Conservation (phyloP, 164 flowering plant species). For the grape (Vitis vinifera) region ASM3070453v1 NC_081811.1:3976001-3976500, state of each 20-base stretch:
- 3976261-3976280: constrained; percentile 99
- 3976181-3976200: constrained; percentile 95
- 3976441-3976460: constrained; percentile 81
- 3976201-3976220: constrained; percentile 98
- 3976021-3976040: constrained; percentile 55
- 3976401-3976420: constrained; percentile 82
- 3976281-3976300: constrained; percentile 84
- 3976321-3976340: constrained; percentile 98
- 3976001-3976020: constrained; percentile 75
- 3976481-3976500: constrained; percentile 89
- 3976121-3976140: constrained; percentile 90
- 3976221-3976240: constrained; percentile 92
- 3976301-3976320: constrained; percentile 95
- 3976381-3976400: constrained; percentile 87
- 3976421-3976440: constrained; percentile 88
- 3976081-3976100: constrained; percentile 89
- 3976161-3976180: constrained; percentile 97
- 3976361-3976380: constrained; percentile 60
- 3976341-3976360: constrained; percentile 90
- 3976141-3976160: constrained; percentile 90
- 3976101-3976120: constrained; percentile 81
- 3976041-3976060: constrained; percentile 77
- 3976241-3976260: constrained; percentile 86
- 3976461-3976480: constrained; percentile 82
- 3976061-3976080: constrained; percentile 79